phyloP scores from a whole-genome alignment of 2,329 filamentous ascomycete species.

The Fonsecaea monophora region DNA sequence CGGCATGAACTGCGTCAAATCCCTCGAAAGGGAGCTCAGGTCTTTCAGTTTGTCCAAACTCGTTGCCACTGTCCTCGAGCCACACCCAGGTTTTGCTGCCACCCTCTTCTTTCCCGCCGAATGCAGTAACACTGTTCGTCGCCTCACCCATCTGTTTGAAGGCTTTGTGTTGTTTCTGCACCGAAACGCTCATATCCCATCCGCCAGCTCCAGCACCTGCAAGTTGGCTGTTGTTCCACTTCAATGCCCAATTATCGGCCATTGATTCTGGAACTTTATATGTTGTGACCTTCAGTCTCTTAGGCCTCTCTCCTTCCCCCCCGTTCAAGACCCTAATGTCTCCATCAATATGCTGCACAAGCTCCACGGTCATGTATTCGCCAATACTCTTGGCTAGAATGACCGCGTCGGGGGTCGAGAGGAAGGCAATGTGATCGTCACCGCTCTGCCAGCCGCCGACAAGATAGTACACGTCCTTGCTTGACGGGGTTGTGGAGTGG shows the following conservation, averaged over 20 bases:
- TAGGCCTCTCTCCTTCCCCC: neutral
- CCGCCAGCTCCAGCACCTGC: conserved; percentile 10
- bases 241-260: conserved; percentile 5
- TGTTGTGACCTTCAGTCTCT: conserved; percentile 4
- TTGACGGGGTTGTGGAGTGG: conserved; percentile 1
- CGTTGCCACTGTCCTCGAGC: conserved; percentile 10
- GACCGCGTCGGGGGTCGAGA: conserved; percentile 17
- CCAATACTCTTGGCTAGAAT: conserved; percentile 23
- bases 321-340: conserved; percentile 8
- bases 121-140: conserved; percentile 13
- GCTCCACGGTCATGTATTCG: conserved; percentile 17
- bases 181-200: conserved; percentile 21
- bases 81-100: conserved; percentile 15
- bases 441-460: conserved; percentile 22
- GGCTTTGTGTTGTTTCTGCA: conserved; percentile 24
- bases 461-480: conserved; percentile 17
- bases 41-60: neutral
- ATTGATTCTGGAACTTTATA: conserved; percentile 8
- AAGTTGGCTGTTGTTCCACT: conserved; percentile 7
- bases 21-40: neutral
- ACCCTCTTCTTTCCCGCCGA: conserved; percentile 14
- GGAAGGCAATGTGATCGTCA: conserved; percentile 21
- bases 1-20: conserved; percentile 6
- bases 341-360: conserved; percentile 24
- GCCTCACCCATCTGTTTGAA: conserved; percentile 25